phyloP scores from a whole-genome alignment of 2,329 filamentous ascomycete species.

The Sclerotiophoma versabilis region DNA sequence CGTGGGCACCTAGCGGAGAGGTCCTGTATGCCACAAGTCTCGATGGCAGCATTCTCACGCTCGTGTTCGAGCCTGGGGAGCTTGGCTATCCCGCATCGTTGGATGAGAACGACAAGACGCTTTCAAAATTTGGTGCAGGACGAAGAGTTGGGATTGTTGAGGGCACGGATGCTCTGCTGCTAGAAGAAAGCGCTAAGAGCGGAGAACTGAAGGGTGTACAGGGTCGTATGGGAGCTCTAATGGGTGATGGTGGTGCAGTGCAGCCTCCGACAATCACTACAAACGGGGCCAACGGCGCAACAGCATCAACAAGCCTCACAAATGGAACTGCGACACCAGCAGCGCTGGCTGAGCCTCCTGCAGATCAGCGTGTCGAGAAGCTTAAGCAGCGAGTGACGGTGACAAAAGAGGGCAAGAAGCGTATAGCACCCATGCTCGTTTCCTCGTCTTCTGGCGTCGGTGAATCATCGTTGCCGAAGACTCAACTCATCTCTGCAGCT shows the following conservation, averaged over 20 bases:
- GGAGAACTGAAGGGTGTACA: conserved; percentile 89
- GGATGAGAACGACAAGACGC: conserved; percentile 88
- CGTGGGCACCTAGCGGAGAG: conserved; percentile 92
- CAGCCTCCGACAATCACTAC: conserved; percentile 60
- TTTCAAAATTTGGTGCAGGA: conserved; percentile 91
- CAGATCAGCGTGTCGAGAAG: conserved; percentile 68
- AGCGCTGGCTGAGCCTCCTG: conserved; percentile 40
- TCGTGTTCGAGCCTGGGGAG: conserved; percentile 85
- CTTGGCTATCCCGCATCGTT: conserved; percentile 85
- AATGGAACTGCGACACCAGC: conserved; percentile 55
- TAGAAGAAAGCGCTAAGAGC: conserved; percentile 92
- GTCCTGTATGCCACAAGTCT: conserved; percentile 85
- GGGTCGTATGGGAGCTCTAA: conserved; percentile 96
- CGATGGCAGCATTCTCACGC: conserved; percentile 84
- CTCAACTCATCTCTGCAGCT: conserved; percentile 81
- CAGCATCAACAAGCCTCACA: conserved; percentile 31
- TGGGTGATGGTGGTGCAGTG: conserved; percentile 73
- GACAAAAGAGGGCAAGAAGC: conserved; percentile 96
- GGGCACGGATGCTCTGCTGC: conserved; percentile 82
- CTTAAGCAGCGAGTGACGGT: conserved; percentile 93
- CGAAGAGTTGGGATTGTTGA: conserved; percentile 91
- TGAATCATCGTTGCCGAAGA: conserved; percentile 86
- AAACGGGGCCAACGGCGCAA: conserved; percentile 61
- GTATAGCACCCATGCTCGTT: conserved; percentile 89
- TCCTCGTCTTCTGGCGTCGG: conserved; percentile 83